A percentile compares a stretch with the other conserved stretches of the same genome.
phyloP scores from a whole-genome alignment of 1,284 basidiomycete genomes.

The Fistulinella staudtii region DNA sequence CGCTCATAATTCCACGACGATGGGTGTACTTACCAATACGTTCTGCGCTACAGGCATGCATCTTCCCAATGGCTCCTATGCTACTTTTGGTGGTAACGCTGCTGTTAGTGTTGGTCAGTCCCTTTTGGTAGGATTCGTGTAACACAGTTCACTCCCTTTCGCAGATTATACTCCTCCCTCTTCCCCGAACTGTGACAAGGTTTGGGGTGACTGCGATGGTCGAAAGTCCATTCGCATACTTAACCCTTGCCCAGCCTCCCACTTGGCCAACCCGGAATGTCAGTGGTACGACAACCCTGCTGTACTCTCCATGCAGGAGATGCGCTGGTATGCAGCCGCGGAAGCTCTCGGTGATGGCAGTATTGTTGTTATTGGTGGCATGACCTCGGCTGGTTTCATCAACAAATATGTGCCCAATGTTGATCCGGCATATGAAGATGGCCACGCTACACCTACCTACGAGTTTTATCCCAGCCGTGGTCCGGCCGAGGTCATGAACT shows the following conservation, averaged over 20 bases:
- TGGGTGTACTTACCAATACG: slow-evolving; percentile 77
- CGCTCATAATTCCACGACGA: slow-evolving; percentile 45
- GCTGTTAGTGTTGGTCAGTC: slow-evolving; percentile 67
- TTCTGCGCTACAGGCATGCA: slow-evolving; percentile 82
- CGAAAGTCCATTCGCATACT: slow-evolving; percentile 68
- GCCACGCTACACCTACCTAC: slow-evolving; percentile 63
- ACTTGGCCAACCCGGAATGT: slow-evolving; percentile 51
- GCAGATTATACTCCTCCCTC: not conserved
- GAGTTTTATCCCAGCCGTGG: slow-evolving; percentile 79
- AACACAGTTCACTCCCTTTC: not conserved
- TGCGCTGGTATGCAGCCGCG: slow-evolving; percentile 88
- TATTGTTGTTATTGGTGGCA: slow-evolving; percentile 77
- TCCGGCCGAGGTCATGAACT: slow-evolving; percentile 47
- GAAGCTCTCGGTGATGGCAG: slow-evolving; percentile 68
- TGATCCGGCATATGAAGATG: slow-evolving; percentile 61
- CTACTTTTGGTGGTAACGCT: slow-evolving; percentile 71
- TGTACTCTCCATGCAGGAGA: slow-evolving; percentile 67
- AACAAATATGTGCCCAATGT: slow-evolving; percentile 76
- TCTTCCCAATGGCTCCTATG: slow-evolving; percentile 59
- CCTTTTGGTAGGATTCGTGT: slow-evolving; percentile 1
- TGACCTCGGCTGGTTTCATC: slow-evolving; percentile 83
- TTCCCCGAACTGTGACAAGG: slow-evolving; percentile 45
- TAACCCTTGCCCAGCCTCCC: slow-evolving; percentile 64
- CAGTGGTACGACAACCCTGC: slow-evolving; percentile 76
- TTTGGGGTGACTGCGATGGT: slow-evolving; percentile 66